Evolutionary conservation across 371 early-diverging fungal genomes (phyloP).

Genomic region (Apophysomyces variabilis): DNA sequence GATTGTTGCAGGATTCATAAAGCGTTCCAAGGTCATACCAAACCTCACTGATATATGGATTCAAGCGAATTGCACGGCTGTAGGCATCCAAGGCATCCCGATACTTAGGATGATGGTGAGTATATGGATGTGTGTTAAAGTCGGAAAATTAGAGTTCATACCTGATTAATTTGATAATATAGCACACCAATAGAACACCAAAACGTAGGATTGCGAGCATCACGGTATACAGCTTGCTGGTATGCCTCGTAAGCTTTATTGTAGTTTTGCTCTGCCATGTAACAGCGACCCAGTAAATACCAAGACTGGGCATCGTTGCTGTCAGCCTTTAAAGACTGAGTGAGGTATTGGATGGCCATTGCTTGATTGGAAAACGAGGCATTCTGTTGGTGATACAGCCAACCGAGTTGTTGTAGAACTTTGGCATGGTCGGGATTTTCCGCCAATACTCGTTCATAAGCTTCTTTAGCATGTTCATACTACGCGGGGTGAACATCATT

Average conservation of each 20-base stretch:
- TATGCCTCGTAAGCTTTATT: conserved; percentile 97
- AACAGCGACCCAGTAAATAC: conserved; percentile 95
- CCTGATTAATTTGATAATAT: conserved; percentile 95
- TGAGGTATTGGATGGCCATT: conserved; percentile 82
- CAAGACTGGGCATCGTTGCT: conserved; percentile 93
- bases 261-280: conserved; percentile 95
- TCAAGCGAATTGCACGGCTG: conserved; percentile 91
- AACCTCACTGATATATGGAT: conserved; percentile 95
- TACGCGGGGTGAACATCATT: conserved; percentile 19
- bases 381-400: conserved; percentile 90
- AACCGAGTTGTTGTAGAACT: conserved; percentile 95
- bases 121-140: not conserved
- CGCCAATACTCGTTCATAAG: conserved; percentile 89
- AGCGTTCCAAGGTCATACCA: conserved; percentile 97
- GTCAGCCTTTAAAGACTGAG: conserved; percentile 86
- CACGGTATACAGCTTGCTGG: conserved; percentile 96
- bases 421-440: conserved; percentile 95
- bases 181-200: conserved; percentile 99
- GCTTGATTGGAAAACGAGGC: conserved; percentile 84
- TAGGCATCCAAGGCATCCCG: conserved; percentile 98
- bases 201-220: conserved; percentile 93
- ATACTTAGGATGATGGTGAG: conserved; percentile 47
- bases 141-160: conserved; percentile 15
- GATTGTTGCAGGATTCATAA: conserved; percentile 98
- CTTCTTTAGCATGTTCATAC: conserved; percentile 85